Percentiles rank a stretch among this genome's conserved stretches.
Evolutionary conservation across 2,329 filamentous ascomycete genomes (phyloP).

Genomic region (Myriosclerotinia duriaeana): DNA sequence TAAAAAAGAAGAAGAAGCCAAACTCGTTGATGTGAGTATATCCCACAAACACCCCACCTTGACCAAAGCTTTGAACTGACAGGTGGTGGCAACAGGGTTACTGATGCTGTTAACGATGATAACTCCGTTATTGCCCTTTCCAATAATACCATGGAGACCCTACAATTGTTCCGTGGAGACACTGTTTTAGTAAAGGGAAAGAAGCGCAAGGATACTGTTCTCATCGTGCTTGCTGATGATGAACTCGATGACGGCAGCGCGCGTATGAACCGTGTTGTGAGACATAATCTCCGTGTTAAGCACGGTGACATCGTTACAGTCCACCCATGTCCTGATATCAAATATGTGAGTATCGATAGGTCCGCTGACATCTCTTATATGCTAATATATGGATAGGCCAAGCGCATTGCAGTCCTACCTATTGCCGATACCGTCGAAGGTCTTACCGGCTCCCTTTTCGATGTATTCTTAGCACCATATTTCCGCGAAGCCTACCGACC

Average conservation of each 20-base stretch:
- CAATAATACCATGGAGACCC: conserved; percentile 97
- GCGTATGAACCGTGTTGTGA: conserved; percentile 96
- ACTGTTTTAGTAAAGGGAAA: conserved; percentile 98
- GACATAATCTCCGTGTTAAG: conserved; percentile 98
- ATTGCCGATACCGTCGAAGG: conserved; percentile 98
- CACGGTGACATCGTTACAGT: conserved; percentile 97
- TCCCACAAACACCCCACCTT: conserved; percentile 24
- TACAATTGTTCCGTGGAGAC: conserved; percentile 97
- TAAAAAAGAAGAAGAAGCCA: conserved; percentile 99
- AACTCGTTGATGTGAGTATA: conserved; percentile 88
- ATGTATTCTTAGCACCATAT: conserved; percentile 98
- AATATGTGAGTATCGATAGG: conserved; percentile 76
- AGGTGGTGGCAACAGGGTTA: conserved; percentile 65
- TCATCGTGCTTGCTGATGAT: conserved; percentile 96
- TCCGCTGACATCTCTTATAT: conserved; percentile 1
- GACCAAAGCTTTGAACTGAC: conserved; percentile 40
- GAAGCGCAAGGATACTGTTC: conserved; percentile 98
- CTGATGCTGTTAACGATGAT: conserved; percentile 98
- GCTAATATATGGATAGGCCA: conserved; percentile 63
- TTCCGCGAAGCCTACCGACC: conserved; percentile 99
- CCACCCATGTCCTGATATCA: conserved; percentile 97
- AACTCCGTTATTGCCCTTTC: conserved; percentile 99
- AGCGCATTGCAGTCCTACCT: conserved; percentile 96
- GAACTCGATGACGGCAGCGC: conserved; percentile 96
- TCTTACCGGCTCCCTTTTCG: conserved; percentile 94